Conservation (phyloP, 2,329 filamentous ascomycete genomes). For the Calonectria pteridis region DNA sequence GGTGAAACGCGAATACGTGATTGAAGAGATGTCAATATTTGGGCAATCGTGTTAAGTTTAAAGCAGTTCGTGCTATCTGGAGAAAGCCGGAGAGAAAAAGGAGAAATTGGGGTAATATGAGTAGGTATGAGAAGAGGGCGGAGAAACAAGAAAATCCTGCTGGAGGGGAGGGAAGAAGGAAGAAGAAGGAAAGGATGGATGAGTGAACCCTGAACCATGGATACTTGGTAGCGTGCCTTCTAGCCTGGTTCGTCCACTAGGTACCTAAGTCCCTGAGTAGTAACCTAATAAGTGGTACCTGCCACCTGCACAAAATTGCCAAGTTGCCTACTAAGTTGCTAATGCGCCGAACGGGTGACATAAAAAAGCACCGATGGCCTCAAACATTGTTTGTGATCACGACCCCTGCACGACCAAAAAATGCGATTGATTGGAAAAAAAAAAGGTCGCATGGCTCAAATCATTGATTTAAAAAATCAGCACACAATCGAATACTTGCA, state of each 20-base stretch:
- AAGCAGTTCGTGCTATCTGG: not conserved
- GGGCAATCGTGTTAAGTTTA: not conserved
- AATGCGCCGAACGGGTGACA: not conserved
- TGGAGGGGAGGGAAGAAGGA: not conserved
- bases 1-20: not conserved
- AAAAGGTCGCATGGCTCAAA: not conserved
- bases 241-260: not conserved
- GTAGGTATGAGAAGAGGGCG: not conserved
- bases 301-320: not conserved
- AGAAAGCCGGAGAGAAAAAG: not conserved
- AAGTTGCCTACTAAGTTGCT: not conserved
- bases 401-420: not conserved
- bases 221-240: not conserved
- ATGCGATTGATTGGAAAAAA: not conserved
- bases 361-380: not conserved
- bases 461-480: not conserved
- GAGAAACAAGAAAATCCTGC: slow-evolving; percentile 3
- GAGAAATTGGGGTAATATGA: not conserved
- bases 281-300: not conserved
- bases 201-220: slow-evolving; percentile 2
- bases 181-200: not conserved
- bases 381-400: not conserved
- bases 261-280: not conserved
- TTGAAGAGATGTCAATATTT: not conserved
- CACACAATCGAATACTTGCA: not conserved